Evolutionary conservation across 2,329 filamentous ascomycete species (phyloP), one percentile per base, ranked within the genome.

Genomic region (Leptographium lundbergii): DNA sequence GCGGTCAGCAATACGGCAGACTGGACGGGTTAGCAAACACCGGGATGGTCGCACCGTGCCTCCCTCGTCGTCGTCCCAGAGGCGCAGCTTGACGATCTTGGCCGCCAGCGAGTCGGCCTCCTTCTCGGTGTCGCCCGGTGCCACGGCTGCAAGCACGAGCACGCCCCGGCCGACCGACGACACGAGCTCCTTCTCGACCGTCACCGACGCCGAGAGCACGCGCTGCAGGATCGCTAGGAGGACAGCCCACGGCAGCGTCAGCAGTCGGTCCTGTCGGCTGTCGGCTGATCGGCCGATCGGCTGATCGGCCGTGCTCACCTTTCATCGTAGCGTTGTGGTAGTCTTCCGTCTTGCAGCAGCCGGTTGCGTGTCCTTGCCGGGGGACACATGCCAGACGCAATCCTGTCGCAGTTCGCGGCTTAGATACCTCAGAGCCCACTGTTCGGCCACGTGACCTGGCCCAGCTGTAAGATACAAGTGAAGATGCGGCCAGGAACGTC

Each of bases 151-250:
- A 69, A 99, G 87, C 36, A 97, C 90, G 7, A 99, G 78, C 51
- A 99, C 75, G 34, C 94, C 94, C 72, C 87, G 89, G 61, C 90
- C 89, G 67, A 99, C 97, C 3, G 87, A 88, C 1, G 94, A 97
- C 53, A 99, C 82, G 34, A 96, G 75, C 69, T 95, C 81, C 68
- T 89, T 87, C 69, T 99, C 91, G 57, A 99, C 92, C 1, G 91
- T 94, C 66, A 99, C 94, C 9, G 92, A 96, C 61, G 92, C 92
- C 51, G 91, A 97, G 61, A 96, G 84, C 57, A 99, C 94, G 64
- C 94, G 84, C 74, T 99, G 94, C 57, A 97, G 76, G 61, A 99
- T 89, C 58, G 91, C 94, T 96, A 22, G 6, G 68, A 57, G 52
- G 32, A 13, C 6, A 19, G 34, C 13, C 14, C 14, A 14, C 17